These are phyloP conservation scores for Aspergillus cejpii DNA, from an alignment of 2,329 filamentous ascomycete species.

Conservation along the genomic window DNA sequence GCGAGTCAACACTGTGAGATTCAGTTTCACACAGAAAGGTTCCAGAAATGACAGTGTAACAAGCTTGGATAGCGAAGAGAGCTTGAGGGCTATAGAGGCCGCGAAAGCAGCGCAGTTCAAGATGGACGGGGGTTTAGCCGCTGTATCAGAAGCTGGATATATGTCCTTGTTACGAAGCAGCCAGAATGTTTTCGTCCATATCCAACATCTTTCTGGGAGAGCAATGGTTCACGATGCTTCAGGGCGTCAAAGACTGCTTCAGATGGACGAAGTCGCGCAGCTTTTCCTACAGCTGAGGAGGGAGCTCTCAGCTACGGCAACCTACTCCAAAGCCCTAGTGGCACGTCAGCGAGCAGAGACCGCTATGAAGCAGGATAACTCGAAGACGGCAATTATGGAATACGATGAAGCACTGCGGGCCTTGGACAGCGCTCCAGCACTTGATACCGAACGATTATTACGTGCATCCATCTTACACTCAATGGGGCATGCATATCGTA, in stretches of 20 bases:
- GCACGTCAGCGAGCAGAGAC: constrained; percentile 20
- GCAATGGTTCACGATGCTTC: constrained; percentile 26
- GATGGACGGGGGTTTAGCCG: constrained; percentile 5
- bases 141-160: constrained; percentile 16
- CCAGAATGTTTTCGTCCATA: constrained; percentile 23
- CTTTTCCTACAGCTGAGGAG: constrained; percentile 26
- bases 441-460: constrained; percentile 22
- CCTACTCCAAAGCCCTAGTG: constrained; percentile 17
- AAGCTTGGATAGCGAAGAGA: constrained; percentile 11
- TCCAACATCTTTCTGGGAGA: constrained; percentile 22
- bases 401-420: constrained; percentile 22
- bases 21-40: constrained; percentile 24
- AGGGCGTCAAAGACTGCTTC: constrained; percentile 26
- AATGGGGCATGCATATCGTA: constrained; percentile 22
- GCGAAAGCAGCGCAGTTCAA: constrained; percentile 3
- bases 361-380: constrained; percentile 19
- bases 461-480: constrained; percentile 24
- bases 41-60: constrained; percentile 14
- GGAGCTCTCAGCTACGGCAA: constrained; percentile 16
- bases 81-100: constrained; percentile 7
- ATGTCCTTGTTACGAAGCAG: constrained; percentile 11
- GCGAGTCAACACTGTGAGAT: constrained; percentile 25
- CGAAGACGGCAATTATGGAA: constrained; percentile 18
- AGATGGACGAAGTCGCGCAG: constrained; percentile 26
- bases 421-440: constrained; percentile 17